phyloP scores from a whole-genome alignment of 305 asterid genomes.

The Fraxinus xanthoxyloides region DNA sequence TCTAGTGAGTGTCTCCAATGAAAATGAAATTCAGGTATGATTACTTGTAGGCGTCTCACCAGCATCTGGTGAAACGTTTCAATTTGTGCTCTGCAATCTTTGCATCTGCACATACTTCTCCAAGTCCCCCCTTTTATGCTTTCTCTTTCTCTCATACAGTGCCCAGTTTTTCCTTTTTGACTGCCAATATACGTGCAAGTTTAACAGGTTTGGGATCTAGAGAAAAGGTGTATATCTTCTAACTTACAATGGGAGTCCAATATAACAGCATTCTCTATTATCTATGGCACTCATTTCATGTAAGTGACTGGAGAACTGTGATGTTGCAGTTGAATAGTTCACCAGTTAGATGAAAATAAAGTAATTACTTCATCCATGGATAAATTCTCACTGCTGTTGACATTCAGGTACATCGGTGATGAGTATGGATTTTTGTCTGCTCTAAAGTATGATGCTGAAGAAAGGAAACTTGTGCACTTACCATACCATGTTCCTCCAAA shows the following conservation, averaged over 20 bases:
- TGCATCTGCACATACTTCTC: conserved; percentile 15
- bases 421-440: conserved; percentile 88
- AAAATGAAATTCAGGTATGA: conserved; percentile 85
- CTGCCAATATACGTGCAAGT: conserved; percentile 11
- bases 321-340: background rate
- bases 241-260: conserved; percentile 86
- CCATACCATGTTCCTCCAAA: conserved; percentile 81
- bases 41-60: conserved; percentile 18
- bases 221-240: conserved; percentile 62
- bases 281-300: conserved; percentile 81
- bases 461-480: conserved; percentile 52
- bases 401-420: conserved; percentile 77
- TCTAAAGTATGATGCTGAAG: conserved; percentile 75
- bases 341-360: conserved; percentile 4
- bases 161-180: conserved; percentile 6
- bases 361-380: conserved; percentile 17
- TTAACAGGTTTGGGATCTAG: conserved; percentile 93
- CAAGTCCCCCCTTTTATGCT: conserved; percentile 9
- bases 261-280: conserved; percentile 79
- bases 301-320: conserved; percentile 35
- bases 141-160: background rate
- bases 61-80: conserved; percentile 23
- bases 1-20: conserved; percentile 81
- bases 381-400: conserved; percentile 23
- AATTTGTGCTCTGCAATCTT: conserved; percentile 11